These are phyloP conservation scores for Arthroderma sp. DNA, from an alignment of 2,329 filamentous ascomycete genomes.

Conservation along the genomic window DNA sequence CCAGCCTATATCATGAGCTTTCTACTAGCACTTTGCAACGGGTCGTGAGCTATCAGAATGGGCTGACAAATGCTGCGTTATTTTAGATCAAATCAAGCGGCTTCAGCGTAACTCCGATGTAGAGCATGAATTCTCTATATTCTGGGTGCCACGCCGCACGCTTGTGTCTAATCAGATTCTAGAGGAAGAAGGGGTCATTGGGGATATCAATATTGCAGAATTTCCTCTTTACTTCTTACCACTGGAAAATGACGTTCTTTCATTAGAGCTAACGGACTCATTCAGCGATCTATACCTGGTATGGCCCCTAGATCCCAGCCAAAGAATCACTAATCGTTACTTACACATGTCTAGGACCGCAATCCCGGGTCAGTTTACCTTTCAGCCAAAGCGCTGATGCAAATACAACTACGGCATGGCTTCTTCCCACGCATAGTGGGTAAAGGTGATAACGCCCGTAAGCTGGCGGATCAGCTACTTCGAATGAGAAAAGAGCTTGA, in stretches of 20 bases:
- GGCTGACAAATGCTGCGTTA: constrained; percentile 39
- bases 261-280: constrained; percentile 74
- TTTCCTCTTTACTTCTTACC: constrained; percentile 83
- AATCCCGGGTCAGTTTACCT: constrained; percentile 85
- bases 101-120: constrained; percentile 76
- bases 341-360: constrained; percentile 45
- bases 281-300: constrained; percentile 78
- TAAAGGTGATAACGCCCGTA: constrained; percentile 88
- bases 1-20: constrained; percentile 32
- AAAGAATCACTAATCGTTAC: constrained; percentile 1
- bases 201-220: constrained; percentile 80
- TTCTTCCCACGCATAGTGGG: constrained; percentile 90
- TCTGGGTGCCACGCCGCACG: constrained; percentile 89
- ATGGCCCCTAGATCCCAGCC: constrained; percentile 15
- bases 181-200: constrained; percentile 83
- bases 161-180: constrained; percentile 81
- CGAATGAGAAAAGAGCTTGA: constrained; percentile 88
- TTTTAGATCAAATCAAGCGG: constrained; percentile 74
- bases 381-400: constrained; percentile 84
- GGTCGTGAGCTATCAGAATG: constrained; percentile 40
- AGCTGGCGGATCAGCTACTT: constrained; percentile 70
- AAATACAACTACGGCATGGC: constrained; percentile 78
- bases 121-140: constrained; percentile 91
- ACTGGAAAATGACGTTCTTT: constrained; percentile 79
- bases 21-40: constrained; percentile 21